A percentile compares a stretch with the other conserved stretches of the same genome.
phyloP scores from a whole-genome alignment of 2,329 filamentous ascomycete species.

The Aspergillus phoenicis region DNA sequence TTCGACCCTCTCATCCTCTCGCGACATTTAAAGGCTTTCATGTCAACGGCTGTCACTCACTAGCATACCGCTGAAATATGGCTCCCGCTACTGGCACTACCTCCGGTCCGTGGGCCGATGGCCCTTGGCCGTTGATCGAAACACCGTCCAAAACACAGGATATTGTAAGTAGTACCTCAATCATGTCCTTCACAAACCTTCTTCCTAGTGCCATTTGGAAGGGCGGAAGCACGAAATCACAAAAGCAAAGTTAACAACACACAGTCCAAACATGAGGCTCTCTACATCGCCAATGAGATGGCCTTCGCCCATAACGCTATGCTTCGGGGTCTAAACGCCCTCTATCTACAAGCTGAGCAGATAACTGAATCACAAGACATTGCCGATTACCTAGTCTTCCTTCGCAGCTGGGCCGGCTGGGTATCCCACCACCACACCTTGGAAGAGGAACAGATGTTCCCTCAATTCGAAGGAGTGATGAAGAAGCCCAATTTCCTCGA shows the following conservation, averaged over 20 bases:
- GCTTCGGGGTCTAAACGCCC: constrained; percentile 5
- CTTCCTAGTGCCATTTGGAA: too few relatives aligned
- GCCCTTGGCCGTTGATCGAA: constrained; percentile 3
- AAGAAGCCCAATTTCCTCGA: not conserved
- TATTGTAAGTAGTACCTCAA: not conserved
- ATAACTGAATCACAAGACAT: not conserved
- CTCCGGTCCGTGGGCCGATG: constrained; percentile 1
- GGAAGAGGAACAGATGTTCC: constrained; percentile 9
- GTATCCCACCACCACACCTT: constrained; percentile 8
- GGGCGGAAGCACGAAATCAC: too few relatives aligned
- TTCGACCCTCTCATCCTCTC: too few relatives aligned
- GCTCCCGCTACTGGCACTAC: too few relatives aligned
- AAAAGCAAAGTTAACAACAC: not conserved
- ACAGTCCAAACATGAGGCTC: not conserved
- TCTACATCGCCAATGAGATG: constrained; percentile 11
- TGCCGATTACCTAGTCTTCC: constrained; percentile 9
- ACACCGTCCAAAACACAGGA: constrained; percentile 3
- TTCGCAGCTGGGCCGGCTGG: not conserved
- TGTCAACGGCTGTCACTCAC: too few relatives aligned
- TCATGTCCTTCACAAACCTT: too few relatives aligned
- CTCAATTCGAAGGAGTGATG: not conserved
- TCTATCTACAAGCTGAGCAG: constrained; percentile 3
- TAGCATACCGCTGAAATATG: too few relatives aligned
- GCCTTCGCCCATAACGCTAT: constrained; percentile 7
- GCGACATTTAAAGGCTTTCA: too few relatives aligned